Percentiles rank a stretch among this genome's conserved stretches.
phyloP scores from a whole-genome alignment of 2,329 filamentous ascomycete genomes.

The Graphiopsis chlorocephala region DNA sequence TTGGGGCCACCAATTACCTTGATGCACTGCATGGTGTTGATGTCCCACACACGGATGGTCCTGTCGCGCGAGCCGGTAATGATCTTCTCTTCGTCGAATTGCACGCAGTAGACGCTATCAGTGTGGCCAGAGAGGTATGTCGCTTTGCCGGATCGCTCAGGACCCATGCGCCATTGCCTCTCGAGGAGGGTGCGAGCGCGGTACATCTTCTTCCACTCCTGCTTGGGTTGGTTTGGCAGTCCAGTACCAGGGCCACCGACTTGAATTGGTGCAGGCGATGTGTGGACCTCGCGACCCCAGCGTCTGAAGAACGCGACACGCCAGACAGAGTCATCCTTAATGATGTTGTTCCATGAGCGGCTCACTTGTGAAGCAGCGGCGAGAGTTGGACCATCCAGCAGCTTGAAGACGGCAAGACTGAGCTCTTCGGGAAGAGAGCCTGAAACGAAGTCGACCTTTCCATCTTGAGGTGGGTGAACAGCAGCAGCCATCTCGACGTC shows the following conservation, averaged over 20 bases:
- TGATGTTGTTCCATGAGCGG: conserved; percentile 55
- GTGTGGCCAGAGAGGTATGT: conserved; percentile 90
- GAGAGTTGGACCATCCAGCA: conserved; percentile 58
- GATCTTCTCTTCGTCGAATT: conserved; percentile 97
- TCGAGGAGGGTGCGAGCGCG: conserved; percentile 72
- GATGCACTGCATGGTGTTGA: conserved; percentile 79
- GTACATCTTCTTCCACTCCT: conserved; percentile 86
- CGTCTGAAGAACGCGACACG: conserved; percentile 58
- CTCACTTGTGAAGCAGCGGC: conserved; percentile 56
- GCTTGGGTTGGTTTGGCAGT: conserved; percentile 50
- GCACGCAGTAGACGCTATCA: conserved; percentile 95
- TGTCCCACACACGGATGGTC: conserved; percentile 94
- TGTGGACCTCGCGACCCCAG: conserved; percentile 48
- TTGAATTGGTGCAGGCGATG: conserved; percentile 43
- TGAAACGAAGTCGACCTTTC: conserved; percentile 10
- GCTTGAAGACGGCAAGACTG: conserved; percentile 56
- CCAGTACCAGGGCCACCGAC: conserved; percentile 56
- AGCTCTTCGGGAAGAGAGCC: conserved; percentile 56
- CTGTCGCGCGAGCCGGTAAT: conserved; percentile 94
- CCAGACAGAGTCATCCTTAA: conserved; percentile 60
- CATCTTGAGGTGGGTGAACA: background rate
- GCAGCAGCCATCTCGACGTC: conserved; percentile 28
- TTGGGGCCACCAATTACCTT: conserved; percentile 80
- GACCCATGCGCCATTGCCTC: conserved; percentile 66
- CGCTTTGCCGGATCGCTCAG: conserved; percentile 67